Evolutionary conservation across 2,329 filamentous ascomycete genomes (phyloP).

Genomic region (Exophiala bonariae): DNA sequence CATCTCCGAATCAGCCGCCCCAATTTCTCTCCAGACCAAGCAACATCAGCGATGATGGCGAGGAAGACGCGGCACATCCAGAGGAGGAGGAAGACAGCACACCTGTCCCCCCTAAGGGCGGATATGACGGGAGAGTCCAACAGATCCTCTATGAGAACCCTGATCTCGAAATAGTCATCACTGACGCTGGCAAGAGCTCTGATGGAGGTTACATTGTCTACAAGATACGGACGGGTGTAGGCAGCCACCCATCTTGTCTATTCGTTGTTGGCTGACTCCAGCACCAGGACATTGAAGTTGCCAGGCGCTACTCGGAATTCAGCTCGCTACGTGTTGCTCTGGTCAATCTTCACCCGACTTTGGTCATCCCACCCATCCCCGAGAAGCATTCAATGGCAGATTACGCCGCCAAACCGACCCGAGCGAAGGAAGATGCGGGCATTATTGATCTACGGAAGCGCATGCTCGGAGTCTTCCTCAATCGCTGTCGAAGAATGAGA

Average conservation of each 20-base stretch:
- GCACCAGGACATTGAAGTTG: constrained; percentile 84
- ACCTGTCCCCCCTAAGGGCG: constrained; percentile 68
- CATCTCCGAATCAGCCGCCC: constrained; percentile 66
- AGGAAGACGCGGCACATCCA: constrained; percentile 47
- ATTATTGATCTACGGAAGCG: constrained; percentile 97
- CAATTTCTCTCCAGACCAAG: constrained; percentile 54
- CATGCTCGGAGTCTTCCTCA: constrained; percentile 94
- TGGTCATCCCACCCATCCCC: constrained; percentile 94
- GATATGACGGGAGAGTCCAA: constrained; percentile 93
- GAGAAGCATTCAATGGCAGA: constrained; percentile 99
- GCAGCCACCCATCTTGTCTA: constrained; percentile 27
- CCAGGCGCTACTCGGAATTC: constrained; percentile 94
- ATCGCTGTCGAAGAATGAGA: constrained; percentile 89
- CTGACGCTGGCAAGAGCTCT: constrained; percentile 89
- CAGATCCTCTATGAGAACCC: constrained; percentile 97
- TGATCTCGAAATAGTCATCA: constrained; percentile 85
- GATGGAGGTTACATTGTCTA: constrained; percentile 96
- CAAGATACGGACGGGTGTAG: constrained; percentile 90
- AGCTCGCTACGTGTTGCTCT: constrained; percentile 85
- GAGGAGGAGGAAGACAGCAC: constrained; percentile 49
- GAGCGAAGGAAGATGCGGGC: constrained; percentile 93
- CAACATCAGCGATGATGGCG: constrained; percentile 61
- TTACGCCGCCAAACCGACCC: constrained; percentile 96
- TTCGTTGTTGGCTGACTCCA: constrained; percentile 10
- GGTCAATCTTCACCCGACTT: constrained; percentile 86